Evolutionary conservation across 345 rosid genomes (phyloP).

Genomic region (Anacardium occidentale): DNA sequence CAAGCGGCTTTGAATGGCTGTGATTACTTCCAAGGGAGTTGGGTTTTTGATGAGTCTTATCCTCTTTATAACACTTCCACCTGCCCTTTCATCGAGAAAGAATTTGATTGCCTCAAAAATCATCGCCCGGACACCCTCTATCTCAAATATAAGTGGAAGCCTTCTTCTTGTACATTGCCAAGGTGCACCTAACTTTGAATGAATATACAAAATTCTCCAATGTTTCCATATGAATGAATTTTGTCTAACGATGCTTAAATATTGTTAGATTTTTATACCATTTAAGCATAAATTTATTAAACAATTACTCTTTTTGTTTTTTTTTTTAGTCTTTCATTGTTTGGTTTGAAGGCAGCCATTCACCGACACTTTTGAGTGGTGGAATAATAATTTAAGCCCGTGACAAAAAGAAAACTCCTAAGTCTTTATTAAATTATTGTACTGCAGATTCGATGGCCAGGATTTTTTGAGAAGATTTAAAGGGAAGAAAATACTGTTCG

Average conservation of each 20-base stretch:
- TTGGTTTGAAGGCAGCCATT: too few species aligned
- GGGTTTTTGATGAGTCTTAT: slow-evolving; percentile 41
- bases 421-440: not conserved
- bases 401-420: not conserved
- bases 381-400: not conserved
- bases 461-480: slow-evolving; percentile 42
- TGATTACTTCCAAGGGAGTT: slow-evolving; percentile 41
- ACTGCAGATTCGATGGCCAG: slow-evolving; percentile 51
- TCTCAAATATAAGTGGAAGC: slow-evolving; percentile 56
- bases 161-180: slow-evolving; percentile 39
- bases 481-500: slow-evolving; percentile 70
- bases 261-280: too few species aligned
- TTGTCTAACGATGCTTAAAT: too few species aligned
- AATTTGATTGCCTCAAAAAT: slow-evolving; percentile 53
- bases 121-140: slow-evolving; percentile 51
- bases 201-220: too few species aligned
- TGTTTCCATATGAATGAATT: too few species aligned
- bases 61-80: slow-evolving; percentile 37
- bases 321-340: too few species aligned
- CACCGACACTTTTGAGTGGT: not conserved
- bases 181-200: slow-evolving; percentile 29
- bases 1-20: slow-evolving; percentile 13
- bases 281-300: too few species aligned
- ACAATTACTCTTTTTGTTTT: too few species aligned
- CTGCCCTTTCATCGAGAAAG: slow-evolving; percentile 51